Evolutionary conservation across 257 asterid species (phyloP).

Genomic region (Lavandula angustifolia): DNA sequence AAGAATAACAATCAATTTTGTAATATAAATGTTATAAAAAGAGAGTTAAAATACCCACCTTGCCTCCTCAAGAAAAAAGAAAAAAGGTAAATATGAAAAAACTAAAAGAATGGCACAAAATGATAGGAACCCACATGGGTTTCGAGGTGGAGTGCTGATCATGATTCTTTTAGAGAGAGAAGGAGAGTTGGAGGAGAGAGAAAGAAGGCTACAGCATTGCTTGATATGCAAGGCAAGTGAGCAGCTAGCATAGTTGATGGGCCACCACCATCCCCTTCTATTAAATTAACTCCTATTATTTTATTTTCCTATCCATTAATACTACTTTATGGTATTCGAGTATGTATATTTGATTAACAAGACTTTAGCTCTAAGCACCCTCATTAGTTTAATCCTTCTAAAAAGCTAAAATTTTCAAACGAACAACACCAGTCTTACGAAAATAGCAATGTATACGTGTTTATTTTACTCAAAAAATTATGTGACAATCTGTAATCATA

Average conservation of each 20-base stretch:
- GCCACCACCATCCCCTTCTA: constrained; percentile 58
- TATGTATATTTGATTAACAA: constrained; percentile 27
- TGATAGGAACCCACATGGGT: constrained; percentile 81
- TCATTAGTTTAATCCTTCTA: constrained; percentile 22
- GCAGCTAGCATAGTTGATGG: constrained; percentile 64
- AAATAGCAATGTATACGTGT: too few relatives aligned
- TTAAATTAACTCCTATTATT: constrained; percentile 4
- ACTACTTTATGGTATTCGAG: constrained; percentile 17
- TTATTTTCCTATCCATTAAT: constrained; percentile 5
- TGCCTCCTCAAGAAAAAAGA: constrained; percentile 8
- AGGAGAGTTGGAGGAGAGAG: constrained; percentile 10
- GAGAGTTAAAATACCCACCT: background rate
- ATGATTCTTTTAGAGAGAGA: constrained; percentile 61
- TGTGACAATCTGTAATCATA: too few relatives aligned
- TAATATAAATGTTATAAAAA: background rate
- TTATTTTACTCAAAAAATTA: too few relatives aligned
- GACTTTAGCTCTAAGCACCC: constrained; percentile 43
- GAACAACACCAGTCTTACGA: background rate
- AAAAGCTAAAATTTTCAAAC: constrained; percentile 4
- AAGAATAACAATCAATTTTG: too few relatives aligned
- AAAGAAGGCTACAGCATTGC: constrained; percentile 48
- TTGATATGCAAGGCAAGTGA: constrained; percentile 86
- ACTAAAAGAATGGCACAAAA: constrained; percentile 45
- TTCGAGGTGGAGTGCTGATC: constrained; percentile 67
- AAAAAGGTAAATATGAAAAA: constrained; percentile 21